phyloP scores from a whole-genome alignment of 2,329 filamentous ascomycete genomes.

The Chaetomiaceae sp. region DNA sequence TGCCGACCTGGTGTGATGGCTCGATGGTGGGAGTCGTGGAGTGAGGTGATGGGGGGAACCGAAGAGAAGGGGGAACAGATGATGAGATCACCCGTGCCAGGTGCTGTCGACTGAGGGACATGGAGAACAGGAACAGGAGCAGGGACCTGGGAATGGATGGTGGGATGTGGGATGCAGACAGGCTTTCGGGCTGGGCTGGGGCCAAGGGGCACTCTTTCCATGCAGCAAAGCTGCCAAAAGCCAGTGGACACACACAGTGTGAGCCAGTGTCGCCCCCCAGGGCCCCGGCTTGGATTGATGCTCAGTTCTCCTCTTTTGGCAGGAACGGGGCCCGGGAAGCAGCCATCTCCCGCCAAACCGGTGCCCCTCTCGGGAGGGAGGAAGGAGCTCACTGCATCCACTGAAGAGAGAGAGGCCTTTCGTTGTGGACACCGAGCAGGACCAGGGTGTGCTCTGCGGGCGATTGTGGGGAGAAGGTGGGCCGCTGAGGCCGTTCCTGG shows the following conservation, averaged over 20 bases:
- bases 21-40: conserved; percentile 15
- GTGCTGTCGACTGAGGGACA: neutral
- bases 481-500: neutral
- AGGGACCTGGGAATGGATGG: neutral
- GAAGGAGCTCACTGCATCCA: too few relatives aligned
- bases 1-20: conserved; percentile 18
- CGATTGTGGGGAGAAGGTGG: conserved; percentile 18
- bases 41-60: conserved; percentile 18
- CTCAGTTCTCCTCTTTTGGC: too few relatives aligned
- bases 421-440: neutral
- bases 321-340: too few relatives aligned
- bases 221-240: too few relatives aligned
- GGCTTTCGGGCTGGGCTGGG: conserved; percentile 18
- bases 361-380: too few relatives aligned
- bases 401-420: neutral
- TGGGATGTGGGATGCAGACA: conserved; percentile 12
- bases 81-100: conserved; percentile 27
- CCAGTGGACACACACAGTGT: too few relatives aligned
- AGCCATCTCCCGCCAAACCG: too few relatives aligned
- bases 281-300: too few relatives aligned
- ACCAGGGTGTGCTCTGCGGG: conserved; percentile 6
- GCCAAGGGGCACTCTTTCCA: conserved; percentile 9
- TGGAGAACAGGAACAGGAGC: too few relatives aligned
- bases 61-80: conserved; percentile 19
- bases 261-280: too few relatives aligned